phyloP scores from a whole-genome alignment of 2,329 filamentous ascomycete genomes.

The Pseudocercospora vitis region DNA sequence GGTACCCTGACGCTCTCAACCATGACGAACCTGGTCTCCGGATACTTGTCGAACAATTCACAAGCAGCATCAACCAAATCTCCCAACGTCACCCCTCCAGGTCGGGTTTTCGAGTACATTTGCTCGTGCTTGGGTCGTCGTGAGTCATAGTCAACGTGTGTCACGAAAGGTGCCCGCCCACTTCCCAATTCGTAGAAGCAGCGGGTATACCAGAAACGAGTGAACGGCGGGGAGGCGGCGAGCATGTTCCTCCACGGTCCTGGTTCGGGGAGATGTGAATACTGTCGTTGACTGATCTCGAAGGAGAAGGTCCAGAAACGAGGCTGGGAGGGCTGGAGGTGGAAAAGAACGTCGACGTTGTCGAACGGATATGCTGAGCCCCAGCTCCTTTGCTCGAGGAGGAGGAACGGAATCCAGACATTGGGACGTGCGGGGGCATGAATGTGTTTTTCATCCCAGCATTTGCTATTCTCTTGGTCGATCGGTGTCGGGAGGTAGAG shows the following conservation, averaged over 20 bases:
- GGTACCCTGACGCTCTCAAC: conserved; percentile 26
- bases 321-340: conserved; percentile 18
- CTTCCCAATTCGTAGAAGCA: conserved; percentile 29
- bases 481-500: conserved; percentile 23
- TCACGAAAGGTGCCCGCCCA: conserved; percentile 29
- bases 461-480: conserved; percentile 7
- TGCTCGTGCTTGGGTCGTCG: conserved; percentile 23
- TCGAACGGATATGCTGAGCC: conserved; percentile 29
- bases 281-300: conserved; percentile 23
- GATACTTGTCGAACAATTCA: conserved; percentile 32
- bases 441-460: conserved; percentile 18
- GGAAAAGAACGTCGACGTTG: conserved; percentile 13
- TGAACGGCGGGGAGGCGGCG: conserved; percentile 22
- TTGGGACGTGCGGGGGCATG: conserved; percentile 24
- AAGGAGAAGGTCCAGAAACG: conserved; percentile 28
- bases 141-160: conserved; percentile 27
- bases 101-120: conserved; percentile 12
- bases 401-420: conserved; percentile 26
- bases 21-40: conserved; percentile 24
- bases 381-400: conserved; percentile 27
- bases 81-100: conserved; percentile 24
- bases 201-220: conserved; percentile 27
- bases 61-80: conserved; percentile 24
- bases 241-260: conserved; percentile 25
- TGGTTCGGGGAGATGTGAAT: conserved; percentile 10